Evolutionary conservation across 768 basidiomycete genomes (phyloP).

Genomic region (Psilocybe cyanescens): DNA sequence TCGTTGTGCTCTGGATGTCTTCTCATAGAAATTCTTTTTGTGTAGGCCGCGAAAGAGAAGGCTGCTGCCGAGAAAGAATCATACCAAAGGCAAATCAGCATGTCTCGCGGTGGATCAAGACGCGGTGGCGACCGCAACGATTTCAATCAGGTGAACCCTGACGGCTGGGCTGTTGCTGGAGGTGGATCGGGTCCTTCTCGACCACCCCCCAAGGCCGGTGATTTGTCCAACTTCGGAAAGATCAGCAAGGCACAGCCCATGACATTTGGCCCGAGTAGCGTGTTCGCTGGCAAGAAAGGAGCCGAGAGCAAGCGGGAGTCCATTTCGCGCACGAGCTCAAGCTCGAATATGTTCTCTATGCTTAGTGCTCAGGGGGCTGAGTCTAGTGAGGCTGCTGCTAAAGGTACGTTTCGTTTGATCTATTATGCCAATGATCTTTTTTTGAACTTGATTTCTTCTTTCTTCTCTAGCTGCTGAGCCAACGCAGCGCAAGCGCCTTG

Average conservation of each 20-base stretch:
- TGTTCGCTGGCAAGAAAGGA: conserved; percentile 77
- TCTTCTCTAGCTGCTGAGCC: conserved; percentile 46
- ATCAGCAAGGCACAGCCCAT: conserved; percentile 68
- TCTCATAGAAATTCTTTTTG: not conserved
- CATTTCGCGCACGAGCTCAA: conserved; percentile 79
- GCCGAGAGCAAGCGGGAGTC: conserved; percentile 65
- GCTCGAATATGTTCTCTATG: conserved; percentile 88
- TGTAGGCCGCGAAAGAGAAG: conserved; percentile 83
- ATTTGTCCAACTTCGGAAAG: conserved; percentile 88
- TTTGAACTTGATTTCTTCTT: conserved; percentile 5
- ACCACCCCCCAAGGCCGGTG: conserved; percentile 78
- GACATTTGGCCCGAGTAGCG: conserved; percentile 84
- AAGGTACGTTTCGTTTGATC: conserved; percentile 40
- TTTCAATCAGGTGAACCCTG: conserved; percentile 62
- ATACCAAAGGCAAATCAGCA: conserved; percentile 64
- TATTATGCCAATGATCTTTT: not conserved
- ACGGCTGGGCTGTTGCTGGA: conserved; percentile 87
- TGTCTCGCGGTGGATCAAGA: conserved; percentile 91
- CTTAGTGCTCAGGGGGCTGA: conserved; percentile 63
- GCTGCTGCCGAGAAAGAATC: conserved; percentile 64
- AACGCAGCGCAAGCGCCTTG: conserved; percentile 68
- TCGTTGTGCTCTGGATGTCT: not conserved
- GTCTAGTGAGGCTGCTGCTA: conserved; percentile 52
- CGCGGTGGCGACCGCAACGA: conserved; percentile 77
- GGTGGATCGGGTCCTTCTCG: conserved; percentile 47